Percentiles rank a stretch among this genome's conserved stretches.
Evolutionary conservation across 768 basidiomycete species (phyloP).

Genomic region (Boletus subcaerulescens): DNA sequence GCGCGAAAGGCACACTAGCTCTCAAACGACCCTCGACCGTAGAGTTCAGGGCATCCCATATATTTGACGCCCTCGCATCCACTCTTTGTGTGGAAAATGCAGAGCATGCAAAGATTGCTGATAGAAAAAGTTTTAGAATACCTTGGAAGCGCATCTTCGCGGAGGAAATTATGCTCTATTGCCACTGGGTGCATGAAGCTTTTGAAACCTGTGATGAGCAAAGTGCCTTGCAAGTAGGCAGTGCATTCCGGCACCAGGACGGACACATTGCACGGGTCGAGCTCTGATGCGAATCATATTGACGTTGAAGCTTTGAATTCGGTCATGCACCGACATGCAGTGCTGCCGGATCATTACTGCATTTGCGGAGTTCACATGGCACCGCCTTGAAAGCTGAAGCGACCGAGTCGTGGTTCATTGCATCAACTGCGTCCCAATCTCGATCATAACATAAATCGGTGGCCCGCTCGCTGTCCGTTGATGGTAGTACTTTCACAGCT

Average conservation of each 20-base stretch:
- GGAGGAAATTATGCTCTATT: neutral
- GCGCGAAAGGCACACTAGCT: neutral
- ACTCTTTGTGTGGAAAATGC: neutral
- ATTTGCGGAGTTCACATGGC: too few relatives aligned
- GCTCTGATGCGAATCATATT: neutral
- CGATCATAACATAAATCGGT: too few relatives aligned
- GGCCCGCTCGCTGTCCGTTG: too few relatives aligned
- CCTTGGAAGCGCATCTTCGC: neutral
- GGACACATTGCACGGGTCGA: neutral
- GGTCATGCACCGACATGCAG: too few relatives aligned
- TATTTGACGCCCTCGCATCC: neutral
- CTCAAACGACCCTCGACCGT: neutral
- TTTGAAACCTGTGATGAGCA: neutral
- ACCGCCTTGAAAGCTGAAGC: too few relatives aligned
- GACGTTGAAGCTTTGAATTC: too few relatives aligned
- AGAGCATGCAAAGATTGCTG: neutral
- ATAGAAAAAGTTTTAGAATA: neutral
- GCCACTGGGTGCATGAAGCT: neutral
- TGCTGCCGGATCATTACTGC: too few relatives aligned
- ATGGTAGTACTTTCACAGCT: too few relatives aligned
- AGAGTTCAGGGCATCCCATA: neutral
- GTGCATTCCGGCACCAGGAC: neutral
- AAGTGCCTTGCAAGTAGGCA: neutral
- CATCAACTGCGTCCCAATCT: too few relatives aligned
- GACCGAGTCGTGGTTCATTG: too few relatives aligned